Base-by-base conservation (phyloP, 2,329 filamentous ascomycete genomes). In the Dryadomyces sulphureus region DNA sequence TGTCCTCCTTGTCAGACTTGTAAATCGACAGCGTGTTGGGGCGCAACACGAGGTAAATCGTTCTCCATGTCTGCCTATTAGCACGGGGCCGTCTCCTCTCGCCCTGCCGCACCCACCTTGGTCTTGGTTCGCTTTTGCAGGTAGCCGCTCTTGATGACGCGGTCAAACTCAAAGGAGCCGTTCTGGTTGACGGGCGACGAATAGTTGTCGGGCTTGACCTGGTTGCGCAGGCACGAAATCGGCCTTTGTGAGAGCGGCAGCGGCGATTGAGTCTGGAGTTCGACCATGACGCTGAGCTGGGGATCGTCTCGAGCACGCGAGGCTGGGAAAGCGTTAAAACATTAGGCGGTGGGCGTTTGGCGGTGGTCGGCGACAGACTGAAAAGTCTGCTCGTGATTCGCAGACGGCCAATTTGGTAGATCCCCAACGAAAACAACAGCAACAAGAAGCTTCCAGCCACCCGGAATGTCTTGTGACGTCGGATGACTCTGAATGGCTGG, bases 101-200 rank as follows among this genome's bases (percentile, higher is more conserved):
- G 16, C 4, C 27, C 19, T 36, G 30, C 21, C n/a, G 16, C 2
- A 45, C 61, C 47, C 63, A 88, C 86, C 80, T 93, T 94, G 49
- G 90, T 96, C 69, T 90, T 94, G 56, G 88, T 93, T 54, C 90
- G 79, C 65, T 94, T 94, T 58, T 84, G 75, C 35, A 94, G 79
- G 54, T 82, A 83, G 49, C 90, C 89, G 48, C 82, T 79, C 66
- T 94, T 96, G 61, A 96, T 75, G 46, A 96, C 85, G 43, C 88
- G 81, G 62, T 98, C 92, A 58, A 93, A 94, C 58, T 92, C 89
- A 61, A 94, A 98, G 62, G 87, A 92, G 51, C 92, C 92, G 62
- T 94, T 89, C 62, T 94, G 82, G 59, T 90, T 94, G 52, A 96
- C 87, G 5, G 88, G 86, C 25, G 86, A 92, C 32, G 44, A 32